Conservation (phyloP, 345 rosid genomes). For the Linum usitatissimum region DNA sequence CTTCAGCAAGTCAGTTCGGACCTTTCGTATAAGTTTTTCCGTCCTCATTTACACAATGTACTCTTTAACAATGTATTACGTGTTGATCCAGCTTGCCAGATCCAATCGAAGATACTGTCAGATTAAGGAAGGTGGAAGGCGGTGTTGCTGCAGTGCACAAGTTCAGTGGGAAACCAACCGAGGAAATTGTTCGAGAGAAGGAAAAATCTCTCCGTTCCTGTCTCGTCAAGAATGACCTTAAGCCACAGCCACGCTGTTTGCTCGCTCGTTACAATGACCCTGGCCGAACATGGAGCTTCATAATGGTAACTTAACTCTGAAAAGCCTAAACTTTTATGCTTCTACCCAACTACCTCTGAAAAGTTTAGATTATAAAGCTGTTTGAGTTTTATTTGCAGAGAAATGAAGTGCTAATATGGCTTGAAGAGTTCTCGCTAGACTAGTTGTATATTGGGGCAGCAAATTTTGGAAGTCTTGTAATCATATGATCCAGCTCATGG, state of each 20-base stretch:
- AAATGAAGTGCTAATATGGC: slow-evolving; percentile 68
- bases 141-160: slow-evolving; percentile 63
- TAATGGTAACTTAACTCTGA: slow-evolving; percentile 35
- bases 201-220: slow-evolving; percentile 47
- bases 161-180: slow-evolving; percentile 78
- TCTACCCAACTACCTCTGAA: neutral
- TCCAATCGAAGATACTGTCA: slow-evolving; percentile 50
- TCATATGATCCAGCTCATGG: too few relatives aligned
- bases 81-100: slow-evolving; percentile 49
- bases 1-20: slow-evolving; percentile 35
- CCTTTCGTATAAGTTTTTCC: neutral
- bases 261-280: slow-evolving; percentile 93
- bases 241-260: slow-evolving; percentile 52
- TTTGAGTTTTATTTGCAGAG: slow-evolving; percentile 25
- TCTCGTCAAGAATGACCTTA: slow-evolving; percentile 54
- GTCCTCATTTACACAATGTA: neutral
- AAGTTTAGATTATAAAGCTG: too few relatives aligned
- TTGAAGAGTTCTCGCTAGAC: slow-evolving; percentile 39
- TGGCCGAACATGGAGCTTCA: slow-evolving; percentile 61
- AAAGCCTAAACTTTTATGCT: neutral
- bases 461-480: too few relatives aligned
- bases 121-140: slow-evolving; percentile 56
- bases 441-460: neutral
- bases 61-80: neutral
- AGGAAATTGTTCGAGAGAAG: slow-evolving; percentile 43